Conservation (phyloP, 805 yeast genomes). For the Hanseniaspora opuntiae region DNA sequence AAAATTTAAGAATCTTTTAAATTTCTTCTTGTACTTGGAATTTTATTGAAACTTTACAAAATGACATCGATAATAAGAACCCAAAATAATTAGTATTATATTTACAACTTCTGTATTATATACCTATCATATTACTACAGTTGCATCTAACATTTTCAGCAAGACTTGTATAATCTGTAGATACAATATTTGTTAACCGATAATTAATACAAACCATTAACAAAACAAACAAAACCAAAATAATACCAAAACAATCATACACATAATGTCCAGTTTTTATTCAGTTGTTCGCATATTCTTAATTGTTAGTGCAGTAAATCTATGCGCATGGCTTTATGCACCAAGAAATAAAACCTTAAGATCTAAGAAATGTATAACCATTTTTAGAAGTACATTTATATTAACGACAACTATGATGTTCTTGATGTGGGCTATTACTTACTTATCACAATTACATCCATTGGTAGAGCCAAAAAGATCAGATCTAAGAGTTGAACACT, state of each 20-base stretch:
- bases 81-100: too few species aligned
- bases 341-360: conserved; percentile 41
- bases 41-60: too few species aligned
- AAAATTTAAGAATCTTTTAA: not conserved
- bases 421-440: conserved; percentile 88
- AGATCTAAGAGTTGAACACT: conserved; percentile 70
- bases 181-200: too few species aligned
- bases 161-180: too few species aligned
- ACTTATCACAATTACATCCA: conserved; percentile 75
- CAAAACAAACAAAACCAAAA: not conserved
- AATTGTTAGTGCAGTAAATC: conserved; percentile 43
- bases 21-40: too few species aligned
- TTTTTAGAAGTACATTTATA: conserved; percentile 60
- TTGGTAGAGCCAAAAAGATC: conserved; percentile 81
- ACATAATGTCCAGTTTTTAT: conserved; percentile 30
- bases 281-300: conserved; percentile 54
- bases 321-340: conserved; percentile 71
- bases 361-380: conserved; percentile 39
- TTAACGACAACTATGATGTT: conserved; percentile 64
- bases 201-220: too few species aligned
- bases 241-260: not conserved
- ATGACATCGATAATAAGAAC: too few species aligned
- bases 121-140: too few species aligned
- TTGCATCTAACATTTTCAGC: too few species aligned
- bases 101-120: too few species aligned